A percentile compares a stretch with the other conserved stretches of the same genome.
Evolutionary conservation across 306 rosid genomes (phyloP).

Genomic region (Gillenia trifoliata): DNA sequence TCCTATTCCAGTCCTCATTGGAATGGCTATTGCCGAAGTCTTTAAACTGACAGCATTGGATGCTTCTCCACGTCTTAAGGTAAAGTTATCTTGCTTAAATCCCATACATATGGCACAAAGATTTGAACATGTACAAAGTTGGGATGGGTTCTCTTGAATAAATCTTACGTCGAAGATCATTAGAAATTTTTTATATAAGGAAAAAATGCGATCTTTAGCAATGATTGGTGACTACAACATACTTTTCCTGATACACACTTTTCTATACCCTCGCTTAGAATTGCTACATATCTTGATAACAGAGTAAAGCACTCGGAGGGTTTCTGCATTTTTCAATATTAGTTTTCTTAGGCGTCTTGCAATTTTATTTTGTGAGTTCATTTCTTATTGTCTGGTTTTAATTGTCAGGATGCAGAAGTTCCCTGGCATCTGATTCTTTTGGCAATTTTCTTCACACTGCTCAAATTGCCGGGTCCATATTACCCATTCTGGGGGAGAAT

Average conservation of each 20-base stretch:
- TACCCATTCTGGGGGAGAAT: constrained; percentile 88
- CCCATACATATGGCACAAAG: background rate
- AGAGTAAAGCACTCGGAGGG: too few species aligned
- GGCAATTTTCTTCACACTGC: constrained; percentile 66
- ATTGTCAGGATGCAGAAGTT: constrained; percentile 77
- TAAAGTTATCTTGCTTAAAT: constrained; percentile 16
- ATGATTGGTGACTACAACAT: background rate
- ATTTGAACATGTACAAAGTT: background rate
- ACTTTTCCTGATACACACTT: background rate
- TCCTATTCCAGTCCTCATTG: constrained; percentile 61
- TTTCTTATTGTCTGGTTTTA: constrained; percentile 17
- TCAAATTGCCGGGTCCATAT: constrained; percentile 87
- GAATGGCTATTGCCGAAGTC: constrained; percentile 65
- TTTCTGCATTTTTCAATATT: constrained; percentile 4
- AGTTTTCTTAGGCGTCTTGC: background rate
- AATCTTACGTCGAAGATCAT: background rate
- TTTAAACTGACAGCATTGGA: constrained; percentile 58
- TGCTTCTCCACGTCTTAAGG: constrained; percentile 69
- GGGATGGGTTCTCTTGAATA: constrained; percentile 1
- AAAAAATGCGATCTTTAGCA: background rate
- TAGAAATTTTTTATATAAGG: background rate
- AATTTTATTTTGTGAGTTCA: constrained; percentile 1
- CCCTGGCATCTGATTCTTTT: constrained; percentile 86
- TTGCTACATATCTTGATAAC: background rate
- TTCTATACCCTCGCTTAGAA: background rate